Percentiles rank a stretch among this genome's conserved stretches.
These are phyloP conservation scores for Fragaria iinumae DNA, from an alignment of 306 rosid species.

Conservation along the genomic window DNA sequence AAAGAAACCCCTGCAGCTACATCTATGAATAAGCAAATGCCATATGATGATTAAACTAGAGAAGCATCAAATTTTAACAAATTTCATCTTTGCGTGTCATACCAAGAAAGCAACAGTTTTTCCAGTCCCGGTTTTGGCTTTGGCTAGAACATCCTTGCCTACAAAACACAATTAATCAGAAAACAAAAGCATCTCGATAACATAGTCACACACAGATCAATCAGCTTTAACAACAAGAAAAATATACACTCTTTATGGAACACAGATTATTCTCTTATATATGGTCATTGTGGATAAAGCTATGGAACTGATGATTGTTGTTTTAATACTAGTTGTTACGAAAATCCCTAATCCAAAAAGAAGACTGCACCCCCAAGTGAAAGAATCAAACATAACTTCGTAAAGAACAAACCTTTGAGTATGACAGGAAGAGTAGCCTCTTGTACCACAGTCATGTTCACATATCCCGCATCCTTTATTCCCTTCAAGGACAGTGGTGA, in stretches of 20 bases:
- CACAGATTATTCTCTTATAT: background rate
- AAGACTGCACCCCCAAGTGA: background rate
- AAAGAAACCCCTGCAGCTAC: constrained; percentile 8
- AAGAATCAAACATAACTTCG: background rate
- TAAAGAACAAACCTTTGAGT: constrained; percentile 63
- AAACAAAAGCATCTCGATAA: constrained; percentile 18
- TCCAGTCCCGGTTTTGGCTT: constrained; percentile 96
- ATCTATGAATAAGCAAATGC: background rate
- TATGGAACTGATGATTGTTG: background rate
- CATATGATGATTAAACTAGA: background rate
- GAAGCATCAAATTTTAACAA: background rate
- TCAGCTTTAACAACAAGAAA: background rate
- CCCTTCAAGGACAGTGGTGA: constrained; percentile 79
- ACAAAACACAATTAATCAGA: constrained; percentile 25
- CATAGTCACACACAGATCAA: constrained; percentile 19
- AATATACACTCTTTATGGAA: background rate
- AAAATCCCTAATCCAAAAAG: background rate
- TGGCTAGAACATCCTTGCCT: constrained; percentile 99
- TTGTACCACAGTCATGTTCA: constrained; percentile 91
- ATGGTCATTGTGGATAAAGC: constrained; percentile 1
- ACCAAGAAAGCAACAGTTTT: constrained; percentile 99
- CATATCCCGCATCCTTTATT: constrained; percentile 89
- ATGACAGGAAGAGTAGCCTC: constrained; percentile 94
- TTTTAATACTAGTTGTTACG: background rate
- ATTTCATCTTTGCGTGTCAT: constrained; percentile 17